phyloP scores from a whole-genome alignment of 495 filamentous ascomycete species.

The Penicillium simplicissimum region DNA sequence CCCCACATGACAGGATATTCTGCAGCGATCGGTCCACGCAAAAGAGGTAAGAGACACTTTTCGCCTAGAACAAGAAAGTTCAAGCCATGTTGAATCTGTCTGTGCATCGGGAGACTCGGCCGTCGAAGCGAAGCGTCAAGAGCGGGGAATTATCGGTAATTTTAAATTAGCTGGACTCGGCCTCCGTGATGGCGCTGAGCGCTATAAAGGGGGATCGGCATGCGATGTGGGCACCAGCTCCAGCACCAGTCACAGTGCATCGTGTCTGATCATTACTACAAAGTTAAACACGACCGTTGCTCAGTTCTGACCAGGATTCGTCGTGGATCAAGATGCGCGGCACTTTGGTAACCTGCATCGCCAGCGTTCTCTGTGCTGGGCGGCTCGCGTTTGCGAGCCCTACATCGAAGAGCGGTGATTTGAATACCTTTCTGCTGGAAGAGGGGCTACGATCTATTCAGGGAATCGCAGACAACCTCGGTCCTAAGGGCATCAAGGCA shows the following conservation, averaged over 20 bases:
- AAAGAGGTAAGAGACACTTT: background rate
- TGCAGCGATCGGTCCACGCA: background rate
- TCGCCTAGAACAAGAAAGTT: background rate
- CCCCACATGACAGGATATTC: background rate
- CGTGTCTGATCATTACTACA: background rate
- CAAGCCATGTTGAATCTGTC: background rate
- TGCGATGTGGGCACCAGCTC: background rate
- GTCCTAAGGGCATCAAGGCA: constrained; percentile 46
- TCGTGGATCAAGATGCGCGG: background rate
- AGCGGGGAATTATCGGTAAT: constrained; percentile 4
- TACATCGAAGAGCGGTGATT: background rate
- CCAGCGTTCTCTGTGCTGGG: constrained; percentile 10
- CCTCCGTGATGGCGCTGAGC: background rate
- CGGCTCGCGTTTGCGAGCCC: constrained; percentile 5
- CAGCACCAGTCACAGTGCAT: background rate
- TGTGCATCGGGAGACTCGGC: background rate
- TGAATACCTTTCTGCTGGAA: constrained; percentile 10
- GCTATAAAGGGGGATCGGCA: background rate
- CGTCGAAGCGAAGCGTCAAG: background rate
- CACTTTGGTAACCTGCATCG: background rate
- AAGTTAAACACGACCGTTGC: background rate
- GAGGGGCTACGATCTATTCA: constrained; percentile 11
- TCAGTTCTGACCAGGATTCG: background rate
- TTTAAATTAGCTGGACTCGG: background rate
- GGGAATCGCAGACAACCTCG: constrained; percentile 56